phyloP scores from a whole-genome alignment of 2,329 filamentous ascomycete genomes.

The Penicillium sp. region DNA sequence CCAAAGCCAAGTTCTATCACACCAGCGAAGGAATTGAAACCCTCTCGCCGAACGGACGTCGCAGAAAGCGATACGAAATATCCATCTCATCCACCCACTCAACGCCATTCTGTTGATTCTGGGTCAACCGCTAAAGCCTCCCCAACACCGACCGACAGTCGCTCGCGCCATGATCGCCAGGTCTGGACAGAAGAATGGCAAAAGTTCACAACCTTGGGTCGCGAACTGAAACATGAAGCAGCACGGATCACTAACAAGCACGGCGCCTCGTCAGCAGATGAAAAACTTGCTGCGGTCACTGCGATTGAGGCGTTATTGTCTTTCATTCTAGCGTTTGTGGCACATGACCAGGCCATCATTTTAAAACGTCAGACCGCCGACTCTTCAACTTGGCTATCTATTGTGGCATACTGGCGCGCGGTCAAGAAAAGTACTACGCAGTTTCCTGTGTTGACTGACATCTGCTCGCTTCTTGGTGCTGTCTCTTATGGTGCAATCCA shows the following conservation, averaged over 20 bases:
- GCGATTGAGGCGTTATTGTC: constrained; percentile 49
- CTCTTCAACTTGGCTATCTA: constrained; percentile 48
- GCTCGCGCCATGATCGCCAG: constrained; percentile 39
- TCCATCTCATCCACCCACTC: constrained; percentile 34
- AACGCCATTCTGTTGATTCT: constrained; percentile 28
- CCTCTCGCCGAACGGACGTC: constrained; percentile 43
- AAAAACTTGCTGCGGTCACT: constrained; percentile 41
- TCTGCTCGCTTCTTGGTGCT: constrained; percentile 50
- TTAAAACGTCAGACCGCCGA: constrained; percentile 40
- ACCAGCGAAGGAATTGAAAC: constrained; percentile 46
- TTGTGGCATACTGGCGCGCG: constrained; percentile 50
- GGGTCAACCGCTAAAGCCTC: constrained; percentile 29
- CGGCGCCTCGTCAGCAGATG: constrained; percentile 29
- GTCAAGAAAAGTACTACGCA: constrained; percentile 41
- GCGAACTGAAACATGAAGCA: constrained; percentile 49
- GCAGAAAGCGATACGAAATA: constrained; percentile 43
- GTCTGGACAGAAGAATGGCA: constrained; percentile 47
- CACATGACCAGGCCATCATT: constrained; percentile 43
- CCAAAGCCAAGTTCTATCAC: constrained; percentile 37
- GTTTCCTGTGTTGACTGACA: constrained; percentile 44
- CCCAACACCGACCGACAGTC: constrained; percentile 29
- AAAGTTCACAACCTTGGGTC: constrained; percentile 45
- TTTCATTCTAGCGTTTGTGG: constrained; percentile 50
- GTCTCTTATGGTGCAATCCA: constrained; percentile 50
- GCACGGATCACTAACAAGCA: constrained; percentile 37